Conservation (phyloP, 257 asterid genomes). For the Verbena officinalis region DNA sequence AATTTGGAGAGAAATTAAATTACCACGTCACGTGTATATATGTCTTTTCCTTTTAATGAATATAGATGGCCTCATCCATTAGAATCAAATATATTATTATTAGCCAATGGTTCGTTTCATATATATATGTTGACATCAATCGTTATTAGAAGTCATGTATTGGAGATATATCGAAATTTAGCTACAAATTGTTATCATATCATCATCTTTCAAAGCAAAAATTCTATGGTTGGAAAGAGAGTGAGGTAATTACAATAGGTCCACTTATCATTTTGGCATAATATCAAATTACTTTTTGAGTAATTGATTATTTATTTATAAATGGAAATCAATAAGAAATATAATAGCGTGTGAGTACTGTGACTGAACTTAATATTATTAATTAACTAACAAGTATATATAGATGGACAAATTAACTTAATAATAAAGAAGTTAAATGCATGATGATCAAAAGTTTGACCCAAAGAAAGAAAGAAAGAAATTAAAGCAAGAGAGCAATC, state of each 20-base stretch:
- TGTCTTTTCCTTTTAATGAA: background rate
- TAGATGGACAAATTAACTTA: background rate
- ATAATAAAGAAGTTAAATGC: background rate
- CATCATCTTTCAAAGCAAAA: background rate
- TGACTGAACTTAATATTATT: no score
- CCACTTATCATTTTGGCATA: background rate
- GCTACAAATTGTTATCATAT: slow-evolving; percentile 12
- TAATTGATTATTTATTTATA: no score
- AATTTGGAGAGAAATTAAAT: background rate
- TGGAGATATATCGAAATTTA: slow-evolving; percentile 1
- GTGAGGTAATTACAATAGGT: background rate
- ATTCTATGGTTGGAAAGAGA: background rate
- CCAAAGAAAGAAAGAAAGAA: background rate
- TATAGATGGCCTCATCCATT: background rate
- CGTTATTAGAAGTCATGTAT: background rate
- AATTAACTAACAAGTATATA: no score
- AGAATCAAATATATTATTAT: background rate
- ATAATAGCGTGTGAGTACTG: no score
- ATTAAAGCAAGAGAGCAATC: no score
- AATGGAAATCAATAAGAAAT: no score
- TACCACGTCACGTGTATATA: no score
- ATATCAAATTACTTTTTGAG: background rate
- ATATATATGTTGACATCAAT: slow-evolving; percentile 17
- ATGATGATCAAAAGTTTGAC: slow-evolving; percentile 15
- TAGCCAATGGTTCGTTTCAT: background rate